phyloP scores from a whole-genome alignment of 2,329 filamentous ascomycete species.

The Ophiostoma sp. region DNA sequence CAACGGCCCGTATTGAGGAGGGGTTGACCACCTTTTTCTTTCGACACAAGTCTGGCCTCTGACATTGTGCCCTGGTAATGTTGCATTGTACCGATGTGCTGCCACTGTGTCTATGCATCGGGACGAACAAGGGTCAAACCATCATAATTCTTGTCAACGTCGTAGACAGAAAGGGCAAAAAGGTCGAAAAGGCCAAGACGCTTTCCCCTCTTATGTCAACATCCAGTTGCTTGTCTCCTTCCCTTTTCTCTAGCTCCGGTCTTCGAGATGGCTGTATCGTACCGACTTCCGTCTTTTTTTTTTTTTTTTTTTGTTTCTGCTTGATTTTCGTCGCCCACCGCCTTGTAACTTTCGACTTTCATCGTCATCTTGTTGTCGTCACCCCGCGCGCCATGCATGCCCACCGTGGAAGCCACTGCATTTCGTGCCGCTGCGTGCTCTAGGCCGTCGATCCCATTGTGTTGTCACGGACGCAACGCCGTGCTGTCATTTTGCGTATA shows the following conservation, averaged over 20 bases:
- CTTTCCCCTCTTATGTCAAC: neutral
- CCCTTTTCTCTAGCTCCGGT: neutral
- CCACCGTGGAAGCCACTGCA: neutral
- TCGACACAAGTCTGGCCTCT: neutral
- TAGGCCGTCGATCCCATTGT: neutral
- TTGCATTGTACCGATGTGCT: neutral
- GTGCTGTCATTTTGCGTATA: neutral
- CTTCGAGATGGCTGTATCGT: neutral
- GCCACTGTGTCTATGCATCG: neutral
- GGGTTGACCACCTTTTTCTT: neutral
- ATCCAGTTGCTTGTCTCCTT: neutral
- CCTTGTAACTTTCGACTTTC: neutral
- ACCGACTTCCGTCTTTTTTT: neutral
- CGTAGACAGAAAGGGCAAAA: neutral
- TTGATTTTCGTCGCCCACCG: neutral
- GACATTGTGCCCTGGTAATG: neutral
- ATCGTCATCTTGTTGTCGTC: neutral
- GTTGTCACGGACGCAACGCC: neutral
- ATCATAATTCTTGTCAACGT: neutral
- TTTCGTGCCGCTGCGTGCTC: neutral
- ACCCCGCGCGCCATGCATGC: neutral
- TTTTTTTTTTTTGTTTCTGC: neutral
- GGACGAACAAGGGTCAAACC: neutral
- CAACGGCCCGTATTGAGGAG: neutral
- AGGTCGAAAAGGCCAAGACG: neutral